A percentile compares a stretch with the other conserved stretches of the same genome.
These are phyloP conservation scores for Mycena galericulata DNA, from an alignment of 768 basidiomycete genomes.

Conservation along the genomic window DNA sequence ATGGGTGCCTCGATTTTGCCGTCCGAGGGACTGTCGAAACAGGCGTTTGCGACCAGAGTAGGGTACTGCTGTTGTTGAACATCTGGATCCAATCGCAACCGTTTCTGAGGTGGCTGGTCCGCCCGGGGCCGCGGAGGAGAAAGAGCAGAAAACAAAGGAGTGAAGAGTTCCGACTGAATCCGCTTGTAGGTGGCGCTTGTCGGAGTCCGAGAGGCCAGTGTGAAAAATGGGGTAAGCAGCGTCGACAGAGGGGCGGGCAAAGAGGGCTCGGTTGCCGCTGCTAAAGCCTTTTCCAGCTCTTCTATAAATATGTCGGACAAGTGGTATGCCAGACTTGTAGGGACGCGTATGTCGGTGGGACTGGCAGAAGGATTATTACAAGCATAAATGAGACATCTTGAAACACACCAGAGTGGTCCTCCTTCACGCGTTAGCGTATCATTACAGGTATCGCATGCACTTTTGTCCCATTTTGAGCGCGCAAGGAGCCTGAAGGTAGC, in stretches of 20 bases:
- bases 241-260: slow-evolving; percentile 62
- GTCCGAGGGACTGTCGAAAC: slow-evolving; percentile 57
- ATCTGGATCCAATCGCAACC: slow-evolving; percentile 52
- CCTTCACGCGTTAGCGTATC: slow-evolving; percentile 71
- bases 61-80: slow-evolving; percentile 50
- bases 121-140: slow-evolving; percentile 42
- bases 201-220: slow-evolving; percentile 75
- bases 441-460: slow-evolving; percentile 70
- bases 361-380: slow-evolving; percentile 50
- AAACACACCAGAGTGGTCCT: slow-evolving; percentile 86
- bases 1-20: slow-evolving; percentile 46
- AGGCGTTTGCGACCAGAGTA: slow-evolving; percentile 66
- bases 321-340: slow-evolving; percentile 85
- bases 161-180: slow-evolving; percentile 73
- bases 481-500: slow-evolving; percentile 86
- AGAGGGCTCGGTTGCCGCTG: slow-evolving; percentile 38
- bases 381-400: background rate
- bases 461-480: slow-evolving; percentile 73
- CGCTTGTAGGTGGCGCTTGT: slow-evolving; percentile 78
- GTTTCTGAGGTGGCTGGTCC: slow-evolving; percentile 61
- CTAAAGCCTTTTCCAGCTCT: slow-evolving; percentile 82
- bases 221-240: slow-evolving; percentile 78
- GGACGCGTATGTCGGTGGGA: slow-evolving; percentile 77
- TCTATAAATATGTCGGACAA: slow-evolving; percentile 90
- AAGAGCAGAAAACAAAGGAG: slow-evolving; percentile 75